These are phyloP conservation scores for Claviceps africana DNA, from an alignment of 2,329 filamentous ascomycete genomes.

Conservation along the genomic window DNA sequence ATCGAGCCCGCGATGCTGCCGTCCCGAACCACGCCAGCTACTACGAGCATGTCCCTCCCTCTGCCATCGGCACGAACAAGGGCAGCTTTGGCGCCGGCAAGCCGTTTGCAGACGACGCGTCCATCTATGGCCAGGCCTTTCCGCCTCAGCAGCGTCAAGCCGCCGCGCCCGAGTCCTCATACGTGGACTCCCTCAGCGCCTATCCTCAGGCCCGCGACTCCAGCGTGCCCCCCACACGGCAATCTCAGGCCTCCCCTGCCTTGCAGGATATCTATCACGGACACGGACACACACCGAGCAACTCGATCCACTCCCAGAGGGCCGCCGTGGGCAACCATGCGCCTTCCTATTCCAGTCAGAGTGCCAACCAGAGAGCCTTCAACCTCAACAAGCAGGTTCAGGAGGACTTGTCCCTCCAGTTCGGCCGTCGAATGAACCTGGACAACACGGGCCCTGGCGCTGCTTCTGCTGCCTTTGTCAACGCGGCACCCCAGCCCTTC, in stretches of 20 bases:
- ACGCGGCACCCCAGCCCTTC: slow-evolving; percentile 24
- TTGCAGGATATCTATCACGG: slow-evolving; percentile 20
- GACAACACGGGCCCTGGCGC: slow-evolving; percentile 14
- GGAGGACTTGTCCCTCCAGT: slow-evolving; percentile 22
- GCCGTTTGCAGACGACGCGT: slow-evolving; percentile 12
- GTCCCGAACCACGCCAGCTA: slow-evolving; percentile 29
- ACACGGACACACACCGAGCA: slow-evolving; percentile 26
- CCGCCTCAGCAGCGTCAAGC: slow-evolving; percentile 16
- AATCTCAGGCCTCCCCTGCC: slow-evolving; percentile 31
- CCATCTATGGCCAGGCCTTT: slow-evolving; percentile 14
- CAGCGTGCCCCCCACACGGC: slow-evolving; percentile 42
- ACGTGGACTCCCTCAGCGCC: slow-evolving; percentile 21
- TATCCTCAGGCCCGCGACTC: slow-evolving; percentile 34
- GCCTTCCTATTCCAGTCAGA: slow-evolving; percentile 32
- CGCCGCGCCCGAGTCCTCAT: slow-evolving; percentile 23
- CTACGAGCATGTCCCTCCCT: slow-evolving; percentile 31
- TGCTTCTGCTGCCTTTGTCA: slow-evolving; percentile 14
- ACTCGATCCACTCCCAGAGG: slow-evolving; percentile 33
- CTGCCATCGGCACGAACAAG: slow-evolving; percentile 28
- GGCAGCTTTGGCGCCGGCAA: slow-evolving; percentile 12
- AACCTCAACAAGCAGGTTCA: slow-evolving; percentile 24
- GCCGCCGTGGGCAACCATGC: slow-evolving; percentile 27
- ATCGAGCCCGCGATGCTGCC: slow-evolving; percentile 36
- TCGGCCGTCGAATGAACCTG: slow-evolving; percentile 20
- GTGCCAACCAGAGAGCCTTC: slow-evolving; percentile 22